Conservation (phyloP, 352 stramenopile genomes). For the Globisporangium acanthophoron region DNA sequence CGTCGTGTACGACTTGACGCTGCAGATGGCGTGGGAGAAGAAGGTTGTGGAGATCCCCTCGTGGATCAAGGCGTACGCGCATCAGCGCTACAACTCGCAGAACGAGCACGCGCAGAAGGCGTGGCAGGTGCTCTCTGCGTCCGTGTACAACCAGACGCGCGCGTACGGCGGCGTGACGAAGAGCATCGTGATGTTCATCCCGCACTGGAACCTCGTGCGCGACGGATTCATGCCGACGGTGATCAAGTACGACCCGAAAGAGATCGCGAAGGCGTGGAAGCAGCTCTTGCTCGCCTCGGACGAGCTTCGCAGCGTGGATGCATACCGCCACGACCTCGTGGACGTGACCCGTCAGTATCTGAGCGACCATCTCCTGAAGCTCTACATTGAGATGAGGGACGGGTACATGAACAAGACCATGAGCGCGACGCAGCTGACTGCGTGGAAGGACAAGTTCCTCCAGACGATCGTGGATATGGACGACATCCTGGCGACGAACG, state of each 20-base stretch:
- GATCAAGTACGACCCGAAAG: conserved; percentile 66
- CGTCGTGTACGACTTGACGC: conserved; percentile 70
- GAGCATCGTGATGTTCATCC: conserved; percentile 59
- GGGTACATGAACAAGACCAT: conserved; percentile 33
- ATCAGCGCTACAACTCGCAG: conserved; percentile 53
- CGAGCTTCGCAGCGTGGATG: conserved; percentile 36
- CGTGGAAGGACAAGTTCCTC: conserved; percentile 40
- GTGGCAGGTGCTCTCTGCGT: conserved; percentile 47
- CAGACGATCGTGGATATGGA: conserved; percentile 50
- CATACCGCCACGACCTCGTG: conserved; percentile 71
- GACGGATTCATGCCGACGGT: conserved; percentile 71
- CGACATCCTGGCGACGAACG: conserved; percentile 54
- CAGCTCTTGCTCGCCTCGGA: conserved; percentile 37
- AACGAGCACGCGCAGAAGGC: conserved; percentile 42
- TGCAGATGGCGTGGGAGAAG: conserved; percentile 69
- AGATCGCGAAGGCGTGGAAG: conserved; percentile 55
- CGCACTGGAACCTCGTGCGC: conserved; percentile 54
- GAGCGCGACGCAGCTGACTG: conserved; percentile 25
- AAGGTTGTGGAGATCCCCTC: conserved; percentile 29
- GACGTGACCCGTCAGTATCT: conserved; percentile 76
- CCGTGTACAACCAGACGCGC: conserved; percentile 70
- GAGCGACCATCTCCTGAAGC: conserved; percentile 51
- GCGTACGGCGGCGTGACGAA: conserved; percentile 72
- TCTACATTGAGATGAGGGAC: conserved; percentile 55
- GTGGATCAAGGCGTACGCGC: conserved; percentile 52